A percentile compares a stretch with the other conserved stretches of the same genome.
These are phyloP conservation scores for Solioccasus polychromus DNA, from an alignment of 768 basidiomycete species.

Conservation along the genomic window DNA sequence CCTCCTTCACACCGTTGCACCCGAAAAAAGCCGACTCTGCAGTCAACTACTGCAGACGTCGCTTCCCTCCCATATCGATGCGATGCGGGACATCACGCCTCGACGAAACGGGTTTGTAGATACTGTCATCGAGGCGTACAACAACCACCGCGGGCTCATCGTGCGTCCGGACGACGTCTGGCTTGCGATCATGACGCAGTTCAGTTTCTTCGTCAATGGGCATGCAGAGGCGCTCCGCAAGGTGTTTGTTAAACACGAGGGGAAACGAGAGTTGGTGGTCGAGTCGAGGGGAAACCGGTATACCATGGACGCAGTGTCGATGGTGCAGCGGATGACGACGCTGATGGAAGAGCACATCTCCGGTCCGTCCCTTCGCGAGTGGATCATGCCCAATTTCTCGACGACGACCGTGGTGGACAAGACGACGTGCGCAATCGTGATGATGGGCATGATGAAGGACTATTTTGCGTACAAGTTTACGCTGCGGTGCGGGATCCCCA, in stretches of 20 bases:
- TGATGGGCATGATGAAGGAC: constrained; percentile 43
- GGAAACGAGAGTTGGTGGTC: constrained; percentile 27
- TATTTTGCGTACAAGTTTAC: constrained; percentile 37
- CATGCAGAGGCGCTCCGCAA: constrained; percentile 33
- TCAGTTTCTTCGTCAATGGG: constrained; percentile 40
- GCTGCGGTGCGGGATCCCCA: constrained; percentile 40
- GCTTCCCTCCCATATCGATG: constrained; percentile 16
- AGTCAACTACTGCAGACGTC: constrained; percentile 29
- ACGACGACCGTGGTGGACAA: constrained; percentile 42
- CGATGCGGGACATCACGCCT: constrained; percentile 29
- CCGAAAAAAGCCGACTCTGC: constrained; percentile 21
- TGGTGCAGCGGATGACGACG: constrained; percentile 23
- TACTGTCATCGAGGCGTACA: constrained; percentile 35
- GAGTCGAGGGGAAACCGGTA: constrained; percentile 14
- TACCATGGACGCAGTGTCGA: constrained; percentile 30
- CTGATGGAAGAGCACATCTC: constrained; percentile 24
- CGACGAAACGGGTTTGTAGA: constrained; percentile 35
- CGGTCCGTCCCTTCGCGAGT: constrained; percentile 31
- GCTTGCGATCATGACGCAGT: constrained; percentile 35
- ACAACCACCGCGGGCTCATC: constrained; percentile 36
- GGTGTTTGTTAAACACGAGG: constrained; percentile 28
- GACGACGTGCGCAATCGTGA: constrained; percentile 36
- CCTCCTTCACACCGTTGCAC: constrained; percentile 20
- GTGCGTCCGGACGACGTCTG: constrained; percentile 52
- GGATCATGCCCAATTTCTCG: constrained; percentile 43